Evolutionary conservation across 2,329 filamentous ascomycete species (phyloP), one percentile per base, ranked within the genome.

Genomic region (Fusarium verticillioides): DNA sequence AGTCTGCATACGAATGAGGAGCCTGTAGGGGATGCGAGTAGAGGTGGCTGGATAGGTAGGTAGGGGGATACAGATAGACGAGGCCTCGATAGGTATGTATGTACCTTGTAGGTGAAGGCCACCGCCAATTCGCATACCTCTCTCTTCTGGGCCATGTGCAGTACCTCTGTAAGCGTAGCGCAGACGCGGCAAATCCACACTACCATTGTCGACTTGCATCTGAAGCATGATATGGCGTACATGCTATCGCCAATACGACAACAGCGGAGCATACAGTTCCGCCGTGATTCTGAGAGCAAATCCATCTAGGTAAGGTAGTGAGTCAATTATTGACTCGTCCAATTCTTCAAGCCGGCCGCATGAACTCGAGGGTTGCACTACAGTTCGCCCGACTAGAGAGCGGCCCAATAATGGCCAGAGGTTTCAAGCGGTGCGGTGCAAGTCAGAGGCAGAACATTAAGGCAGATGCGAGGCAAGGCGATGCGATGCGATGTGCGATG

Each of bases 351-450:
- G 54, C 23, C 46, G 65, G 61, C 52, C 56, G 70, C 70, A 73
- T 73, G 70, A 73, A 73, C 70, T 66, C 26, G 57, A 73, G 52
- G 70, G 70, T 73, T 73, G 60, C 60, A 73, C 66, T 56, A 73
- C 70, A 66, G 57, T 32, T 66, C 47, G 70, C 70, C 60, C 61
- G 57, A 50, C 47, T 37, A 47, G 23, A 57, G 66, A 70, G 40
- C 26, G 43, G 40, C 58, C 70, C 71, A 73, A 73, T 66, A 58
- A 23, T 26, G 36, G 26, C 39, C 16, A 54, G 46, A 49, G 39
- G 37, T 57, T 43, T 43, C 59, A 46, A 66, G 46, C 42, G 43
- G 66, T 69, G 66, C 66, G 39, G 66, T 47, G 60, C 67, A 65
- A 70, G 56, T 57, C 70, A 70, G 18, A 70, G 61, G 66, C 66